A percentile compares a stretch with the other conserved stretches of the same genome.
phyloP scores from a whole-genome alignment of 176 grass and related monocot species.

The Cenchrus fungigraminus region DNA sequence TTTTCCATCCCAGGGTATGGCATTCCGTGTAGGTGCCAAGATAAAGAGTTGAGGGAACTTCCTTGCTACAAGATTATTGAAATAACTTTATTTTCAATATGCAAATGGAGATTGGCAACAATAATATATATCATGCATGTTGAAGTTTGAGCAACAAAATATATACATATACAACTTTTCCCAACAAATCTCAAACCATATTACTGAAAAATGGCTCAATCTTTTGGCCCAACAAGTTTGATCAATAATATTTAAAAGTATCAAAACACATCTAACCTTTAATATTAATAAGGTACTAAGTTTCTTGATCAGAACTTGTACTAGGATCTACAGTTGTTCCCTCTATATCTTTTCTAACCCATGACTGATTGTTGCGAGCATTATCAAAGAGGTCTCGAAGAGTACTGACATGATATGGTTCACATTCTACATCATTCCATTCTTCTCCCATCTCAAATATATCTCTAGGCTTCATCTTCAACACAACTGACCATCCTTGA shows the following conservation, averaged over 20 bases:
- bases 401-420: background rate
- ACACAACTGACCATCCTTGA: conserved; percentile 1
- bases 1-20: too few relatives aligned
- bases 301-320: background rate
- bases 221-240: too few relatives aligned
- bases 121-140: too few relatives aligned
- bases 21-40: too few relatives aligned
- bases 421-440: background rate
- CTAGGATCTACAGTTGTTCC: background rate
- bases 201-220: background rate
- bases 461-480: background rate
- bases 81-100: too few relatives aligned
- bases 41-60: too few relatives aligned
- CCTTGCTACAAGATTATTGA: too few relatives aligned
- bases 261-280: background rate
- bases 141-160: too few relatives aligned
- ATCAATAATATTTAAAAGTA: background rate
- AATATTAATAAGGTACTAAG: background rate
- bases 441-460: background rate
- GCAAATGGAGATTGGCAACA: too few relatives aligned
- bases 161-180: too few relatives aligned
- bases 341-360: background rate
- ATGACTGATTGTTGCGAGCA: background rate
- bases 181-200: background rate
- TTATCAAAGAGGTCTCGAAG: background rate